Percentiles rank a stretch among this genome's conserved stretches.
Conservation (phyloP, 345 rosid genomes). For the Rubroshorea leprosula region DNA sequence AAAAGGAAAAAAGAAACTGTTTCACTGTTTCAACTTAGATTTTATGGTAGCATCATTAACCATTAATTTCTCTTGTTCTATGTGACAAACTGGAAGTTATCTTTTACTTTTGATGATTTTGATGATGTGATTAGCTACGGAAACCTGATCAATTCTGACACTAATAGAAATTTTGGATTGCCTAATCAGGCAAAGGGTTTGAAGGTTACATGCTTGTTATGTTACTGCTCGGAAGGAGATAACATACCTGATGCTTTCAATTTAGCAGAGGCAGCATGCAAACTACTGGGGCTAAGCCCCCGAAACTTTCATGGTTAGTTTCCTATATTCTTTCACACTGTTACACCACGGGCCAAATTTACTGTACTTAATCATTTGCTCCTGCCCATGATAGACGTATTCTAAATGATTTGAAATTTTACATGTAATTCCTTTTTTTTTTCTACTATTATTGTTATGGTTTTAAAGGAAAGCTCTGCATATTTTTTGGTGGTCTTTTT, state of each 20-base stretch:
- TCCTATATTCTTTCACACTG: background rate
- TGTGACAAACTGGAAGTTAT: too few species aligned
- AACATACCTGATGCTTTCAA: constrained; percentile 71
- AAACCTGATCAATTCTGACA: background rate
- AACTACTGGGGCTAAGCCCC: constrained; percentile 40
- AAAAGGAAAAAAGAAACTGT: too few species aligned
- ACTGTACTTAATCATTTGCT: background rate
- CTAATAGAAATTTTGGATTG: background rate
- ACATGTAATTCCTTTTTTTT: too few species aligned
- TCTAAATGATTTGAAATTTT: background rate
- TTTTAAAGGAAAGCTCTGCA: background rate
- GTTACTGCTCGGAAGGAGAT: constrained; percentile 97
- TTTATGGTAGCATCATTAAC: too few species aligned
- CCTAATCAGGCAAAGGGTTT: constrained; percentile 70
- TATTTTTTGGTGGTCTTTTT: background rate
- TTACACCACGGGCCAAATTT: too few species aligned
- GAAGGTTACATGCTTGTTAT: constrained; percentile 73
- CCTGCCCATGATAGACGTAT: background rate
- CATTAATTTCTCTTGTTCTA: too few species aligned
- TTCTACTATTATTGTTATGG: background rate
- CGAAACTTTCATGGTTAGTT: constrained; percentile 44
- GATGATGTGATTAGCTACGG: background rate
- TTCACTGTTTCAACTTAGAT: too few species aligned
- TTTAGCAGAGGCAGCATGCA: constrained; percentile 68
- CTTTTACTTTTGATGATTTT: too few species aligned